A percentile compares a stretch with the other conserved stretches of the same genome.
These are phyloP conservation scores for Alternaria viburni DNA, from an alignment of 2,329 filamentous ascomycete genomes.

Conservation along the genomic window DNA sequence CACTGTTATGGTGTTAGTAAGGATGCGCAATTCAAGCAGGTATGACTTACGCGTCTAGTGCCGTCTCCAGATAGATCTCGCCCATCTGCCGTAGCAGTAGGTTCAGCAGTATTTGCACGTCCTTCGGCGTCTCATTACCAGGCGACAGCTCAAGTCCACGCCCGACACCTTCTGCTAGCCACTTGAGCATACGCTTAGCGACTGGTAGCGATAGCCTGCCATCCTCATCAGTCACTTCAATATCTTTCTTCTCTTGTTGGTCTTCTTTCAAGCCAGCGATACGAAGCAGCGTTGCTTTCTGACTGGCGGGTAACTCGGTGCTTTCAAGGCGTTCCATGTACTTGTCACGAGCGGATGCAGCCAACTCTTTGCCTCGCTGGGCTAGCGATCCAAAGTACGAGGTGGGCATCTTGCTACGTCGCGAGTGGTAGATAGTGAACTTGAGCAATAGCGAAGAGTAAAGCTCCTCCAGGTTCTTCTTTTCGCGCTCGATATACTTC, in stretches of 20 bases:
- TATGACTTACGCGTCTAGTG: slow-evolving; percentile 62
- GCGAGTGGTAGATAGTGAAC: slow-evolving; percentile 92
- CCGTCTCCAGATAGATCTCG: slow-evolving; percentile 74
- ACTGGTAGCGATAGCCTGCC: slow-evolving; percentile 81
- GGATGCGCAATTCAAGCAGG: neutral
- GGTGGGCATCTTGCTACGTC: slow-evolving; percentile 84
- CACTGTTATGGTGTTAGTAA: slow-evolving; percentile 31
- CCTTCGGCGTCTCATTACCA: slow-evolving; percentile 87
- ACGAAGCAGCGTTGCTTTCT: slow-evolving; percentile 87
- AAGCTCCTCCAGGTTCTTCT: slow-evolving; percentile 74
- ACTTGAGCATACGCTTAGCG: slow-evolving; percentile 97
- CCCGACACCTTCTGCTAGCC: slow-evolving; percentile 94
- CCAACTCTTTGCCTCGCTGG: slow-evolving; percentile 85
- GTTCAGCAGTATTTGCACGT: slow-evolving; percentile 83
- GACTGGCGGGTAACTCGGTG: slow-evolving; percentile 83
- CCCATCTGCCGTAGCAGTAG: slow-evolving; percentile 87
- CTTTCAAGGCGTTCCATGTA: slow-evolving; percentile 90
- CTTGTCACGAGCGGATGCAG: slow-evolving; percentile 86
- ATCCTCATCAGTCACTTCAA: slow-evolving; percentile 90
- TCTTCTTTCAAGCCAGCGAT: slow-evolving; percentile 83
- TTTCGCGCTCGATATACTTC: slow-evolving; percentile 70
- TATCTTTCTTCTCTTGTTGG: slow-evolving; percentile 78
- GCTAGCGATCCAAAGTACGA: slow-evolving; percentile 93
- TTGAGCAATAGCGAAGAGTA: slow-evolving; percentile 95
- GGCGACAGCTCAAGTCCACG: slow-evolving; percentile 89